Evolutionary conservation across 192 early-diverging fungal species (phyloP), one percentile per base, ranked within the genome.

Genomic region (Diversispora eburnea): DNA sequence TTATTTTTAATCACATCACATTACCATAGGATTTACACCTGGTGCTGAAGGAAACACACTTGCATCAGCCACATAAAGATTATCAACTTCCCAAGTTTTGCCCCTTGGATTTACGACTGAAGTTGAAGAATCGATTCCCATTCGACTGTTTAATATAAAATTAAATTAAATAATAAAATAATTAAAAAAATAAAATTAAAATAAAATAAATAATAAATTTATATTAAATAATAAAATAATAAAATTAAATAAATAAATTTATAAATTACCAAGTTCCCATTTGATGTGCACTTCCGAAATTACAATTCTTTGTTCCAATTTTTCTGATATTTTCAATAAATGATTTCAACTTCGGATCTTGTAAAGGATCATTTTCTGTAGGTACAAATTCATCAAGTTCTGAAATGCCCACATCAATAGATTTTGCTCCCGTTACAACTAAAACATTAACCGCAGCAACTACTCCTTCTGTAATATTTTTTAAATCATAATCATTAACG

Each of bases 281-380:
- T 73, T 92, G 92, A 84, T 93, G 90, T 8, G 88, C 89, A 74
- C 69, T 75, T 22, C 85, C 84, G 39, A 89, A 48, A 15, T 47
- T 52, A 47, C 73, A 75, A 3, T 76, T 59, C 15, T 71, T 63
- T 20, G 85, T 19, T 4, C 84, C 81, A 25, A 58, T 56, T n/a
- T 70, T 77, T 59, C 58, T 71, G 0, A 79, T 74, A 5, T 72
- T 62, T 9, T 74, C 78, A 33, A 75, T 48, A 41, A 46, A 80
- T 59, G 70, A 55, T 47, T 75, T 67, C 25, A 77, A 77, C 19
- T 76, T 73, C 70, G 73, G 84, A 15, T 82, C 78, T n/a, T 74
- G 48, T 22, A 69, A 45, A 0, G 66, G 42, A 13, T 83, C 77
- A 9, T 83, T 54, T 47, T 66, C 10, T 9, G 22, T 20, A 42